Evolutionary conservation across 176 grass and related monocot species (phyloP).

Genomic region (Olyra latifolia): DNA sequence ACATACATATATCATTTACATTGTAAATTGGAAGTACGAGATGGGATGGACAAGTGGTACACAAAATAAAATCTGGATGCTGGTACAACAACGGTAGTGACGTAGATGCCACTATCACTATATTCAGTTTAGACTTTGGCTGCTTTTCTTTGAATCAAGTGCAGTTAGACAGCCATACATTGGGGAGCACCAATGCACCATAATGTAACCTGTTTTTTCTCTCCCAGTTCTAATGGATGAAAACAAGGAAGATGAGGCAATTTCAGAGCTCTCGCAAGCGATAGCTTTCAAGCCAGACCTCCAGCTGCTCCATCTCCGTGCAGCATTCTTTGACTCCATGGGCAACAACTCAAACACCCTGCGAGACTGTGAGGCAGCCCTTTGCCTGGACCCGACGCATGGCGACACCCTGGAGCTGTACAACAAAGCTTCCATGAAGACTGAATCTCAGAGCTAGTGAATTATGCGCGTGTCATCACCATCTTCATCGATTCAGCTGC

Average conservation of each 20-base stretch:
- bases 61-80: background rate
- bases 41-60: background rate
- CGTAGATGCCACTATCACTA: background rate
- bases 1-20: background rate
- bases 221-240: constrained; percentile 84
- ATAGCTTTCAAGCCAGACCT: constrained; percentile 82
- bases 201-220: background rate
- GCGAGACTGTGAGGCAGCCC: constrained; percentile 84
- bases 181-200: background rate
- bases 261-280: constrained; percentile 61
- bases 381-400: constrained; percentile 74
- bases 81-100: background rate
- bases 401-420: constrained; percentile 84
- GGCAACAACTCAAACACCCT: constrained; percentile 47
- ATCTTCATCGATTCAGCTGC: constrained; percentile 35
- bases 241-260: constrained; percentile 77
- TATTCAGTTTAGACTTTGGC: background rate
- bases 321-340: constrained; percentile 84
- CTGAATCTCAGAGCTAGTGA: constrained; percentile 40
- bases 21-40: background rate
- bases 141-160: background rate
- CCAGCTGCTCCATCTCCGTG: constrained; percentile 84
- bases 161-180: background rate
- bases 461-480: background rate
- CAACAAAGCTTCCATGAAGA: constrained; percentile 54